A percentile compares a stretch with the other conserved stretches of the same genome.
These are phyloP conservation scores for Amylostereum areolatum DNA, from an alignment of 1,284 basidiomycete species.

Conservation along the genomic window DNA sequence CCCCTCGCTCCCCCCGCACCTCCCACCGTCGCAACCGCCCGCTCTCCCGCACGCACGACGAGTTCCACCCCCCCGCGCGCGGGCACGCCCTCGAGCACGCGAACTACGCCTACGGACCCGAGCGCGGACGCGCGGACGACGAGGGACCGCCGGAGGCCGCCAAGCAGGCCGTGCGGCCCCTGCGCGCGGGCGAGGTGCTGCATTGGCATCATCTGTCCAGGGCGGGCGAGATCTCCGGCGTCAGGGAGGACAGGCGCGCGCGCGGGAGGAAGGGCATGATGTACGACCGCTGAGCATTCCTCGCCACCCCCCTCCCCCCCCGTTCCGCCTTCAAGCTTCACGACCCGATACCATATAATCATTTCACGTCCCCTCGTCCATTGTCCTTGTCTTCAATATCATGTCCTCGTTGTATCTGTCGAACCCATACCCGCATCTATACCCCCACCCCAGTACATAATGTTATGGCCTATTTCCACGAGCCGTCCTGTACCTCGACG, in stretches of 20 bases:
- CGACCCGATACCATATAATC: too few species aligned
- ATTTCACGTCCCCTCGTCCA: too few species aligned
- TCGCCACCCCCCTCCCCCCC: too few species aligned
- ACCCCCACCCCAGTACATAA: too few species aligned
- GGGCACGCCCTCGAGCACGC: neutral
- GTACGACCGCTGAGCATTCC: slow-evolving; percentile 12
- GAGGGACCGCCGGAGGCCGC: slow-evolving; percentile 6
- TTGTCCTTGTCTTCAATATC: too few species aligned
- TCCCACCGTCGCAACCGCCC: slow-evolving; percentile 16
- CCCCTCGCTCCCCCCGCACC: slow-evolving; percentile 12
- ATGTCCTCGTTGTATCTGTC: too few species aligned
- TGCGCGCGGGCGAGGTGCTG: slow-evolving; percentile 53
- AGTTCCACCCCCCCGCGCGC: neutral
- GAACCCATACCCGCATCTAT: too few species aligned
- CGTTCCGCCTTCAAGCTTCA: too few species aligned
- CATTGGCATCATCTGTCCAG: slow-evolving; percentile 76
- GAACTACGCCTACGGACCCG: too few species aligned
- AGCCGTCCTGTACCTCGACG: too few species aligned
- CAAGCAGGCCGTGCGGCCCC: slow-evolving; percentile 11
- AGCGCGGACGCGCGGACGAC: too few species aligned
- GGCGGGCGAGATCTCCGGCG: slow-evolving; percentile 69
- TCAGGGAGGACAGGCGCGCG: slow-evolving; percentile 53
- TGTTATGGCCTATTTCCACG: too few species aligned
- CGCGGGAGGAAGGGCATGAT: slow-evolving; percentile 6
- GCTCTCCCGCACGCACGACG: neutral